These are phyloP conservation scores for Phyllosticta citriasiana DNA, from an alignment of 2,329 filamentous ascomycete genomes.

Conservation along the genomic window DNA sequence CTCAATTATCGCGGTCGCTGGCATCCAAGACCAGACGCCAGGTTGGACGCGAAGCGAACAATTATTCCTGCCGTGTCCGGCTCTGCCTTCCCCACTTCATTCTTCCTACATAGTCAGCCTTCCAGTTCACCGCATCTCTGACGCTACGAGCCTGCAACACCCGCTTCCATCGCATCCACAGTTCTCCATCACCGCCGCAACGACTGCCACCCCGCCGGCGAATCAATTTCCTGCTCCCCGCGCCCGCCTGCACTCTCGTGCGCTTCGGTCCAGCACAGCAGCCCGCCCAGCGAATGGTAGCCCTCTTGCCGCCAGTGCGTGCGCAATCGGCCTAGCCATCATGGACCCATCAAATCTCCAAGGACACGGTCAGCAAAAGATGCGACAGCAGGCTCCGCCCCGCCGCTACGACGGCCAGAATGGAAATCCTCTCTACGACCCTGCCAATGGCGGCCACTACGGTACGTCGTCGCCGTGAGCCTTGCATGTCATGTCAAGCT, in stretches of 20 bases:
- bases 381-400: conserved; percentile 25
- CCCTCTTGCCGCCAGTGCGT: conserved; percentile 16
- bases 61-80: conserved; percentile 3
- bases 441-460: conserved; percentile 39
- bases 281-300: conserved; percentile 13
- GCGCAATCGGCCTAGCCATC: conserved; percentile 18
- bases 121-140: conserved; percentile 11
- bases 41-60: background rate
- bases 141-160: conserved; percentile 12
- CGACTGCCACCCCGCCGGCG: conserved; percentile 15
- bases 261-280: background rate
- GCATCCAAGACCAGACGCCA: background rate
- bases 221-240: conserved; percentile 7
- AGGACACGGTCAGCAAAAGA: conserved; percentile 27
- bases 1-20: background rate
- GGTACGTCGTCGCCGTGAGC: conserved; percentile 25
- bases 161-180: conserved; percentile 19
- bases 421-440: conserved; percentile 39
- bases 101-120: conserved; percentile 6
- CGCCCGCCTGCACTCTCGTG: conserved; percentile 3
- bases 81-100: conserved; percentile 9
- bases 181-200: conserved; percentile 23
- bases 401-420: conserved; percentile 41
- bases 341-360: conserved; percentile 30
- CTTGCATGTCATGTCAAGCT: conserved; percentile 4